Conservation (phyloP, 129 eudicot genomes). For the Chrysanthemum lavandulifolium region DNA sequence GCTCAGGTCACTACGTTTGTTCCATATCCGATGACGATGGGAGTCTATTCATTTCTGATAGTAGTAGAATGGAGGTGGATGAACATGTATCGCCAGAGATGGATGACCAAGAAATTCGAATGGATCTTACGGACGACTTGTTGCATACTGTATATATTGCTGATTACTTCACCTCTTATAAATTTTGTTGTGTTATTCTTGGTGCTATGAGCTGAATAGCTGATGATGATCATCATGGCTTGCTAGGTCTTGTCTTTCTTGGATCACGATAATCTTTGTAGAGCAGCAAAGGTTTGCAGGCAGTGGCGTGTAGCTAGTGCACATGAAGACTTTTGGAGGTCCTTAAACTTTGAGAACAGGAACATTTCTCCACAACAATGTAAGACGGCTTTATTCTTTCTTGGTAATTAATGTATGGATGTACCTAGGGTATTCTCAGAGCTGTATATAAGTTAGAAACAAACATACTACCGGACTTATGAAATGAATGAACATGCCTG, state of each 20-base stretch:
- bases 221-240: slow-evolving; percentile 14
- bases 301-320: slow-evolving; percentile 95
- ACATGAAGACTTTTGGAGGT: slow-evolving; percentile 97
- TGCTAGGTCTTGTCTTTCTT: slow-evolving; percentile 86
- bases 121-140: slow-evolving; percentile 96
- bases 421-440: neutral
- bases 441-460: slow-evolving; percentile 6
- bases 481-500: neutral
- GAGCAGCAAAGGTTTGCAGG: slow-evolving; percentile 86
- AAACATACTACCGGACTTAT: neutral
- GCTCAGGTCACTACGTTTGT: slow-evolving; percentile 32
- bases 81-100: slow-evolving; percentile 27
- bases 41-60: slow-evolving; percentile 25
- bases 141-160: slow-evolving; percentile 69
- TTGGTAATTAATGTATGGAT: neutral
- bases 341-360: slow-evolving; percentile 69
- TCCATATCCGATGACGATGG: slow-evolving; percentile 25
- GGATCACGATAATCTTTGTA: slow-evolving; percentile 77
- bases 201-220: neutral
- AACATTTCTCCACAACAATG: slow-evolving; percentile 68
- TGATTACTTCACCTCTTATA: neutral
- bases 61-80: slow-evolving; percentile 37
- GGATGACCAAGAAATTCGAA: slow-evolving; percentile 67
- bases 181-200: slow-evolving; percentile 8
- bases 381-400: slow-evolving; percentile 38